Percentiles rank a stretch among this genome's conserved stretches.
phyloP scores from a whole-genome alignment of 257 asterid genomes.

The Solanum chilense region DNA sequence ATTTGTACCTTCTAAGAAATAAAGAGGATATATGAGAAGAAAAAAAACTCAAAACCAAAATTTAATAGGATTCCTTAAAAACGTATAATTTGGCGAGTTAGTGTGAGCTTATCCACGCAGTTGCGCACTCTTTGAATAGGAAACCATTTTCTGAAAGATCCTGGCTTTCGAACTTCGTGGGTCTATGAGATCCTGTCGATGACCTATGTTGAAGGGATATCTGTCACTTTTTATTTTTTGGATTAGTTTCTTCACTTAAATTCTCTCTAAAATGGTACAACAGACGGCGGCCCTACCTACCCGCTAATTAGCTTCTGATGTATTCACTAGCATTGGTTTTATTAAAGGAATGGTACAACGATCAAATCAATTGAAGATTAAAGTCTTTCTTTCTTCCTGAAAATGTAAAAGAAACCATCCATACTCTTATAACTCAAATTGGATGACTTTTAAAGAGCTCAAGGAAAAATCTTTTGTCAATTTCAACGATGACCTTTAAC shows the following conservation, averaged over 20 bases:
- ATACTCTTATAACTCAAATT: not conserved
- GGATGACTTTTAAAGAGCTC: not conserved
- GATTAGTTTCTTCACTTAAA: not conserved
- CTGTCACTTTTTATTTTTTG: not conserved
- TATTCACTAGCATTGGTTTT: not conserved
- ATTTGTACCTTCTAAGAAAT: not conserved
- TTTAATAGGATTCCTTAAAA: not conserved
- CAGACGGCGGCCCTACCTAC: not conserved
- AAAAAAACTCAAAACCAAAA: not conserved
- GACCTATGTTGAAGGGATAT: not conserved
- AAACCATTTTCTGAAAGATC: not conserved
- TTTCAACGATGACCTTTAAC: not conserved
- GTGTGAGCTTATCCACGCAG: not conserved
- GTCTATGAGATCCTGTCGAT: not conserved
- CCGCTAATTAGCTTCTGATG: not conserved
- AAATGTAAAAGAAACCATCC: not conserved
- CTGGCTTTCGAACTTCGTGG: not conserved
- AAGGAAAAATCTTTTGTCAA: not conserved
- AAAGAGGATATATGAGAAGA: not conserved
- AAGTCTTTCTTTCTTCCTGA: not conserved
- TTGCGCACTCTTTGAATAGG: not conserved
- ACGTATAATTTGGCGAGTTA: not conserved
- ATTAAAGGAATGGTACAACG: not conserved
- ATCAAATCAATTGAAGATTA: not conserved
- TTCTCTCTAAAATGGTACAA: not conserved